phyloP scores from a whole-genome alignment of 371 early-diverging fungal species.

The Mortierella polycephala region DNA sequence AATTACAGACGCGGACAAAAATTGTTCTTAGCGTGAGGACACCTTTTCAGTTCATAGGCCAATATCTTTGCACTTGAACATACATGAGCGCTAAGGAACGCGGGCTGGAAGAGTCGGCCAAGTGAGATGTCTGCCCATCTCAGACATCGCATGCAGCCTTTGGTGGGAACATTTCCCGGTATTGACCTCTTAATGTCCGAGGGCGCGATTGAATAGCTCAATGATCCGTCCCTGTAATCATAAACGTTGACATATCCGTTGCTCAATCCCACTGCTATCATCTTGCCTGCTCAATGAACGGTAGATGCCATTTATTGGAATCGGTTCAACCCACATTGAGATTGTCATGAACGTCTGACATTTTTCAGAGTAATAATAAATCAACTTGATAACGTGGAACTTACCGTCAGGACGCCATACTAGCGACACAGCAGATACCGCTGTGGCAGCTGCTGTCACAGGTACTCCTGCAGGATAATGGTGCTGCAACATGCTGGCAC shows the following conservation, averaged over 20 bases:
- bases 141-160: slow-evolving; percentile 11
- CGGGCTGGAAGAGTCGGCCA: not conserved
- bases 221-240: slow-evolving; percentile 40
- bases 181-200: not conserved
- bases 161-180: not conserved
- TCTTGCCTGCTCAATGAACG: slow-evolving; percentile 21
- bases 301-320: not conserved
- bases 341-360: not conserved
- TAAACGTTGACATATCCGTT: slow-evolving; percentile 33
- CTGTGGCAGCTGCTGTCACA: not conserved
- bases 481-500: not conserved
- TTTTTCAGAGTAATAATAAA: not conserved
- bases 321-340: not conserved
- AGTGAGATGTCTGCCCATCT: slow-evolving; percentile 41
- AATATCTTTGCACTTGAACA: not conserved
- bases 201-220: slow-evolving; percentile 1
- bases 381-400: not conserved
- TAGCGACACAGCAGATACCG: slow-evolving; percentile 27
- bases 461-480: too few species aligned
- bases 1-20: slow-evolving; percentile 8
- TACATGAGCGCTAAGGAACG: slow-evolving; percentile 27
- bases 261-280: slow-evolving; percentile 42
- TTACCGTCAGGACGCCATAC: slow-evolving; percentile 50
- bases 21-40: not conserved
- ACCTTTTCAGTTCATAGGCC: not conserved